phyloP scores from a whole-genome alignment of 2,329 filamentous ascomycete species.

The Ophiostoma novo-ulmi region DNA sequence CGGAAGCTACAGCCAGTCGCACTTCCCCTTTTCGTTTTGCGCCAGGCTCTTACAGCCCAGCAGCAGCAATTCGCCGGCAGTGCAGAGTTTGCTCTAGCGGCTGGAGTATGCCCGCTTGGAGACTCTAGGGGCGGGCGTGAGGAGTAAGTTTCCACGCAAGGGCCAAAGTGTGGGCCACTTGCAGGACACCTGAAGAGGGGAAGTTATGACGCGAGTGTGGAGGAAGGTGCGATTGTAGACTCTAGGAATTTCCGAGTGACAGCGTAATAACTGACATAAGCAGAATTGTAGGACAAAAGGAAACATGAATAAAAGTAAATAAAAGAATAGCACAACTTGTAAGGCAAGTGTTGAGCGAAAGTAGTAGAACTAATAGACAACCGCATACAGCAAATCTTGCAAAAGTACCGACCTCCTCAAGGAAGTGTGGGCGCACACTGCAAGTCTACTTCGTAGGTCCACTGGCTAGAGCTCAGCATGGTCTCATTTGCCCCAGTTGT shows the following conservation, averaged over 20 bases:
- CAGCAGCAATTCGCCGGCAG: slow-evolving; percentile 9
- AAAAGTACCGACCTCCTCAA: neutral
- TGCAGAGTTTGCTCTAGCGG: slow-evolving; percentile 15
- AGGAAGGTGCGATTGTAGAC: neutral
- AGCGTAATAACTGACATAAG: neutral
- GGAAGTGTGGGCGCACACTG: neutral
- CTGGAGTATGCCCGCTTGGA: neutral
- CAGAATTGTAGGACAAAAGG: neutral
- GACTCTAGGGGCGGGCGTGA: neutral
- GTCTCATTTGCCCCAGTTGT: neutral
- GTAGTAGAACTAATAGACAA: neutral
- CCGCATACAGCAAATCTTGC: neutral
- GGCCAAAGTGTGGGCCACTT: neutral
- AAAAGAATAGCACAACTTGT: neutral
- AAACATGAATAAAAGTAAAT: neutral
- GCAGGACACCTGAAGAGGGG: slow-evolving; percentile 5
- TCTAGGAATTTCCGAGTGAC: too few relatives aligned
- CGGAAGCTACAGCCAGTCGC: slow-evolving; percentile 9
- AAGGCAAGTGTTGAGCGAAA: too few relatives aligned
- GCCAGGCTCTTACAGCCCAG: neutral
- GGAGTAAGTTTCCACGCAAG: slow-evolving; percentile 1
- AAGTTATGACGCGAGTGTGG: slow-evolving; percentile 10
- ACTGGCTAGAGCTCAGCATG: neutral
- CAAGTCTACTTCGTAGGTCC: neutral
- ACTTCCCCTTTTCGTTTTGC: slow-evolving; percentile 3